phyloP scores from a whole-genome alignment of 1,284 basidiomycete genomes.

The Wallemia mellicola region DNA sequence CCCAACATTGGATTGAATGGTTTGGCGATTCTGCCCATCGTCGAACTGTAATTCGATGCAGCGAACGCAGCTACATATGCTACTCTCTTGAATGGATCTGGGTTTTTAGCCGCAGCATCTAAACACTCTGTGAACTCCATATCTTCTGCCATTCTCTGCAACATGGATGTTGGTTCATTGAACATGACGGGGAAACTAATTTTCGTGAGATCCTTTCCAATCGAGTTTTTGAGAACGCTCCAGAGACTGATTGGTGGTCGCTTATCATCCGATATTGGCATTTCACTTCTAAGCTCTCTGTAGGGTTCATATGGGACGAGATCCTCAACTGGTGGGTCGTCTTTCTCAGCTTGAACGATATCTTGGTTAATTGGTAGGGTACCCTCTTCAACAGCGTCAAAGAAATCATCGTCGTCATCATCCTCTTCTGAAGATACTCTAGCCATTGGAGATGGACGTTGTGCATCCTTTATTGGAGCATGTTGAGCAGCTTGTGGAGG shows the following conservation, averaged over 20 bases:
- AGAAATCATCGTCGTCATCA: constrained; percentile 2
- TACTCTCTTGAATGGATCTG: constrained; percentile 49
- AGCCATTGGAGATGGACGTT: constrained; percentile 8
- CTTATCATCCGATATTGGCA: constrained; percentile 47
- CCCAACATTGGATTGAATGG: constrained; percentile 34
- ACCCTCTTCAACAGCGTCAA: constrained; percentile 2
- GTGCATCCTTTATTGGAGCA: constrained; percentile 10
- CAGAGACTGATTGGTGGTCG: constrained; percentile 73
- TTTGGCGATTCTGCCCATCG: constrained; percentile 80
- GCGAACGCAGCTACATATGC: constrained; percentile 90
- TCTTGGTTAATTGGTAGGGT: constrained; percentile 4
- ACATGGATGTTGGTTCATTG: constrained; percentile 87
- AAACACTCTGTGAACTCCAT: constrained; percentile 87
- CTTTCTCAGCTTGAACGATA: constrained; percentile 2
- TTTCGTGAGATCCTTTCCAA: constrained; percentile 88
- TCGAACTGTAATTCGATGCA: constrained; percentile 92
- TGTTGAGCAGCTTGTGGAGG: constrained; percentile 27
- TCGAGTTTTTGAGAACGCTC: constrained; percentile 81
- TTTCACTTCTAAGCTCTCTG: constrained; percentile 26
- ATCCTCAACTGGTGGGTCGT: constrained; percentile 14
- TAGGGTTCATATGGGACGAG: constrained; percentile 38
- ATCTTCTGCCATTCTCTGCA: constrained; percentile 56
- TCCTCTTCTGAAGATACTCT: constrained; percentile 2
- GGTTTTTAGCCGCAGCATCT: constrained; percentile 48
- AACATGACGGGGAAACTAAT: constrained; percentile 83